phyloP scores from a whole-genome alignment of 2,329 filamentous ascomycete species.

The Clonostachys byssicola region DNA sequence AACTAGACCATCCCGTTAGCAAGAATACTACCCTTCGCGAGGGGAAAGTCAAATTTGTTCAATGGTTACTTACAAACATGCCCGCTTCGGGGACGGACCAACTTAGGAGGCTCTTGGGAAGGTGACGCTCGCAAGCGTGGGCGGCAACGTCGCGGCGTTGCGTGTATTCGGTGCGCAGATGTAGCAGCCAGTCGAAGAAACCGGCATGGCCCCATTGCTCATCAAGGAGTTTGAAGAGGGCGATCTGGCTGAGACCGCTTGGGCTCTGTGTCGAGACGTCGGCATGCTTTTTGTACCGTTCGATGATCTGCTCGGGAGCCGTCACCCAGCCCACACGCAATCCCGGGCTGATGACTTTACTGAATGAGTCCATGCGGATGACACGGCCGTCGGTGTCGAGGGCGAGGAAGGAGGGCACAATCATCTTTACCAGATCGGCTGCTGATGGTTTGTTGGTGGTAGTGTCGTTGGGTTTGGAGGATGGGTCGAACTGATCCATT shows the following conservation, averaged over 20 bases:
- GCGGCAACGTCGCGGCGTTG: constrained; percentile 67
- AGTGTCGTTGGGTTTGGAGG: no score
- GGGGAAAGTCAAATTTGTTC: no score
- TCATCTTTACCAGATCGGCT: constrained; percentile 59
- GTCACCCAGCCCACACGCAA: constrained; percentile 79
- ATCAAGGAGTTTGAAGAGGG: constrained; percentile 71
- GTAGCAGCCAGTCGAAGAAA: constrained; percentile 79
- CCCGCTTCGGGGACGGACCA: constrained; percentile 75
- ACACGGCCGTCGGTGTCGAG: constrained; percentile 79
- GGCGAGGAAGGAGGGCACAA: constrained; percentile 60
- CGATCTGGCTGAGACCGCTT: constrained; percentile 70
- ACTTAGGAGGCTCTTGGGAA: constrained; percentile 67
- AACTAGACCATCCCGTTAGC: no score
- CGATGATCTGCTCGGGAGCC: constrained; percentile 70
- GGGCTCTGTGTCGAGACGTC: constrained; percentile 78
- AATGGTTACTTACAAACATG: constrained; percentile 70
- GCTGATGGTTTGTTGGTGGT: constrained; percentile 20
- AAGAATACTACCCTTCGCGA: no score
- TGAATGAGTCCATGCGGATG: constrained; percentile 80
- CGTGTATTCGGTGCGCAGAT: constrained; percentile 73
- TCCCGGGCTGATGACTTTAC: constrained; percentile 78
- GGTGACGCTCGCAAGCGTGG: constrained; percentile 65
- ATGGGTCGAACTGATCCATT: no score
- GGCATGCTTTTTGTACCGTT: constrained; percentile 70
- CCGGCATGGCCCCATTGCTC: constrained; percentile 87